Evolutionary conservation across 257 asterid genomes (phyloP).

Genomic region (Nicotiana undulata): DNA sequence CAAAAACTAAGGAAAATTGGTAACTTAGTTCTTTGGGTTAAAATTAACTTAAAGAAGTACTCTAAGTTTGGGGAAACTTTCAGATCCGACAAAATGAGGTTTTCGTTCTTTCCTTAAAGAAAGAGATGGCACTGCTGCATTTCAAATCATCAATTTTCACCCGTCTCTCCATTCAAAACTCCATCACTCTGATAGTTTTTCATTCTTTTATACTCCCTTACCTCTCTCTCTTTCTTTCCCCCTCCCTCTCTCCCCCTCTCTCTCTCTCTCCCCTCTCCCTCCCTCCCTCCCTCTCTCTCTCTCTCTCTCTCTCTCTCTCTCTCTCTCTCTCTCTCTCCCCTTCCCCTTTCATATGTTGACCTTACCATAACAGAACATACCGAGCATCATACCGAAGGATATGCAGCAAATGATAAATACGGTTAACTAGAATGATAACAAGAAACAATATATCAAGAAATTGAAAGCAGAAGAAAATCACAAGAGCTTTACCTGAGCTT

Average conservation of each 20-base stretch:
- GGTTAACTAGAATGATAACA: neutral
- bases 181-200: neutral
- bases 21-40: neutral
- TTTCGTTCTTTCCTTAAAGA: neutral
- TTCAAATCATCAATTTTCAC: neutral
- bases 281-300: neutral
- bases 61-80: neutral
- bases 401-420: neutral
- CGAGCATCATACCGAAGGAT: neutral
- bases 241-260: neutral
- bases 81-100: neutral
- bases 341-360: neutral
- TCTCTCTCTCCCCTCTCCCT: neutral
- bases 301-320: neutral
- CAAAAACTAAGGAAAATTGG: neutral
- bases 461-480: neutral
- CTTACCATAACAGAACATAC: neutral
- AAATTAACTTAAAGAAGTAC: neutral
- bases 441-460: neutral
- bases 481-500: constrained; percentile 46
- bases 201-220: neutral
- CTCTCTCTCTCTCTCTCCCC: neutral
- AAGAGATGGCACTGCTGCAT: neutral
- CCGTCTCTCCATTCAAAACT: neutral
- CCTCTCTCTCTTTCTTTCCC: neutral